Evolutionary conservation across 306 rosid genomes (phyloP), one percentile per base, ranked within the genome.

Genomic region (Medicago ruthenica): DNA sequence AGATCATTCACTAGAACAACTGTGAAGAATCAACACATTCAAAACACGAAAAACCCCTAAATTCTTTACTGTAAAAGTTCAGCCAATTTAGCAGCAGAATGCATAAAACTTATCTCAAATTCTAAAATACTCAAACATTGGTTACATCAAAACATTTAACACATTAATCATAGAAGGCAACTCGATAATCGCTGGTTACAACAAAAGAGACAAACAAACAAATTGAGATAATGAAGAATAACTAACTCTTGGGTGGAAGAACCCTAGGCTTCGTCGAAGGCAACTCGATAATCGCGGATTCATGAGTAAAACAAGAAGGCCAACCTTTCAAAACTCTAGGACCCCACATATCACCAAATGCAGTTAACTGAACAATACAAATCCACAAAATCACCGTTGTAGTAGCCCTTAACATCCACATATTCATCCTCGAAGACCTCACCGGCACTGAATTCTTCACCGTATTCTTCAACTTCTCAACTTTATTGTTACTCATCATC

Each of bases 271-370:
- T 86, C 9, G 83, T 51, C 16, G 82, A 22, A 7, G 89, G 83
- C 24, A 82, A 31, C 70, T 80, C 81, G 37, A 76, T 22, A 22
- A 81, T 75, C 1, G 91, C 87, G 13, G 89, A 86, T 73, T 89
- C 96, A 55, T 85, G 89, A 4, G 90, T 68, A 75, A 91, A 94
- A 71, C 98, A 94, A 41, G 98, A 88, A 31, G 98, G 98, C 98
- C 97, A 94, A 1, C 98, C 98, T 73, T 90, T 94, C 89, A 94
- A 83, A 80, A 88, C 97, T 79, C 95, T 85, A 16, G 98, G 97
- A 31, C 96, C 97, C 98, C 97, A 93, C 85, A 79, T 77, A 63
- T 93, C 93, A 18, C 98, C 94, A 72, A 93, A 83, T 15, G 97
- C 90, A 57, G 92, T 93, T 79, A 93, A 83, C 90, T 93, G 98